Evolutionary conservation across 2,329 filamentous ascomycete genomes (phyloP), one percentile per base, ranked within the genome.

Genomic region (Orbilia ellipsospora): DNA sequence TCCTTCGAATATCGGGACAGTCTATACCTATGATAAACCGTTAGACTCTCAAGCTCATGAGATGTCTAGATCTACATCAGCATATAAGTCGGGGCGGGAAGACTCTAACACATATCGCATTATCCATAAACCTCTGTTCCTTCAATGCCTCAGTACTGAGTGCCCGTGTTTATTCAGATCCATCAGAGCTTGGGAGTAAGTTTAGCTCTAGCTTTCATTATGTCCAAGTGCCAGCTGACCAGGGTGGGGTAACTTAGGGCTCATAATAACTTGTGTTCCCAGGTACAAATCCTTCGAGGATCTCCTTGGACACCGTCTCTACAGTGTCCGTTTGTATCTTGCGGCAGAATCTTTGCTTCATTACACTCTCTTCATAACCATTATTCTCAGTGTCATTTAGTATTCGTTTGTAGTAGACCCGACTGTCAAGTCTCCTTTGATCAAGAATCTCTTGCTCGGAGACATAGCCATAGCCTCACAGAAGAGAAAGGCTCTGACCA

Each of bases 301-400:
- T 28, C 55, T 16, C 16, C 8, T 55, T 36, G 42, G 44, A 52
- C 63, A 23, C 63, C 63, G 13, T 60, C 55, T 8, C 18, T 69
- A 10, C 65, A 69, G 45, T 69, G 65, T 10, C 65, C 65, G 15
- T 69, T 69, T 20, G 23, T 69, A 28, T 61, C 65, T 20, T 69
- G 65, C 28, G 36, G 55, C 36, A 61, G 56, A 55, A 50, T 69
- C 12, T 69, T 69, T 62, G 28, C 52, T 50, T 54, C 65, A 45
- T n/a, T 60, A 13, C 18, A 26, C n/a, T 69, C 65, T 48, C 65
- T 69, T 55, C 50, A 52, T 16, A 55, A 69, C 15, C 65, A 69
- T 18, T 69, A 69, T n/a, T 69, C 65, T 18, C 65, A 69, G 56
- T 42, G 50, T 16, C 65, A 69, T 55, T 56, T 69, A 8, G 40